Conservation (phyloP, 345 rosid species). For the Citrus unshiu region DNA sequence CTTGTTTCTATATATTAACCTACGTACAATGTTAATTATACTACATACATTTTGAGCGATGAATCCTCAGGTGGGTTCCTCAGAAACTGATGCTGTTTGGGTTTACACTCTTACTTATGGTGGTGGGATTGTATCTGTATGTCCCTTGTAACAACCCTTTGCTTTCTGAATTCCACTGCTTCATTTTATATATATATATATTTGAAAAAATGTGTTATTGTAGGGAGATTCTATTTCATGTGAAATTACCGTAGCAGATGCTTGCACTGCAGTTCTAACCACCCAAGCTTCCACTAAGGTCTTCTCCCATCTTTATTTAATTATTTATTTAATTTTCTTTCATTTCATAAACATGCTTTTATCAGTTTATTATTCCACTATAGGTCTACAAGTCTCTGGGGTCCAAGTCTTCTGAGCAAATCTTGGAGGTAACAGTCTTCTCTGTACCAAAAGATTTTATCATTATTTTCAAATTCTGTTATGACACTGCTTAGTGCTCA, state of each 20-base stretch:
- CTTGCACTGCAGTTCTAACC: constrained; percentile 70
- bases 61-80: constrained; percentile 66
- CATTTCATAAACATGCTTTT: not conserved
- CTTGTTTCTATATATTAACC: not conserved
- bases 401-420: constrained; percentile 62
- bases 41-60: not conserved
- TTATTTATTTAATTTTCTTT: not conserved
- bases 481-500: not conserved
- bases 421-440: constrained; percentile 52
- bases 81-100: constrained; percentile 75
- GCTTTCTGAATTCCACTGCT: not conserved
- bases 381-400: constrained; percentile 85
- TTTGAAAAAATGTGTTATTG: not conserved
- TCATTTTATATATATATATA: not conserved
- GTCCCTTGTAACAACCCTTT: not conserved
- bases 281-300: constrained; percentile 97
- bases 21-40: not conserved
- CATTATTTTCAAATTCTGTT: not conserved
- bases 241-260: constrained; percentile 58
- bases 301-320: not conserved
- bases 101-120: constrained; percentile 86
- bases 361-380: constrained; percentile 7
- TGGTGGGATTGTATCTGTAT: constrained; percentile 93
- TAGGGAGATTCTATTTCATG: constrained; percentile 71
- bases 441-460: not conserved